These are phyloP conservation scores for Haematococcus lacustris DNA, from an alignment of 139 green algal species.

Conservation along the genomic window DNA sequence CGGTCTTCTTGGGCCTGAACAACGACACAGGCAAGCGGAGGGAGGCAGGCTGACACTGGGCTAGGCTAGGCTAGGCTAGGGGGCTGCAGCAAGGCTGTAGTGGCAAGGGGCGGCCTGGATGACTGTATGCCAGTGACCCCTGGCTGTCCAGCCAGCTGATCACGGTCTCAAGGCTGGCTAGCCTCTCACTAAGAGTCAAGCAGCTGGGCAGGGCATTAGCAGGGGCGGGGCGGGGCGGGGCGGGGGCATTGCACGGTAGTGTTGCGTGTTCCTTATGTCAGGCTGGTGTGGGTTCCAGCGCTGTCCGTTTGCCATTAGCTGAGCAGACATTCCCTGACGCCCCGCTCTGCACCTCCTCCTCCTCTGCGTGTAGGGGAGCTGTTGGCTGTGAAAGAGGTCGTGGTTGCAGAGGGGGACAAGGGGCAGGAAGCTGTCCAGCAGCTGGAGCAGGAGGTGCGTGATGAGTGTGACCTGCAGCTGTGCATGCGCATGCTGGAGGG, in stretches of 20 bases:
- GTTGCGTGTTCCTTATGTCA: no score
- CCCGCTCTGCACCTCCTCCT: background rate
- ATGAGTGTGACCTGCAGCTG: background rate
- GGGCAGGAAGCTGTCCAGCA: constrained; percentile 40
- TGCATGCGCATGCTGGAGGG: background rate
- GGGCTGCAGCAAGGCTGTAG: no score
- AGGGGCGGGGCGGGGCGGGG: no score
- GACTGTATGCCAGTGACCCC: background rate
- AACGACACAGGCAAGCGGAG: constrained; percentile 24
- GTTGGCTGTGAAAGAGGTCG: constrained; percentile 48
- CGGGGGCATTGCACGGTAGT: no score
- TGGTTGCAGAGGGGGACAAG: constrained; percentile 17
- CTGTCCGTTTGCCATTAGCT: no score
- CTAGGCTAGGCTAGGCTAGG: background rate
- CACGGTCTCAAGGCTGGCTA: background rate
- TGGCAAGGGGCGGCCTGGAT: no score
- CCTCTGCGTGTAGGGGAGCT: constrained; percentile 29
- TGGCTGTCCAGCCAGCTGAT: background rate
- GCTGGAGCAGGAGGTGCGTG: constrained; percentile 51
- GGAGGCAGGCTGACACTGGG: background rate
- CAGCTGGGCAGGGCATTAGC: background rate
- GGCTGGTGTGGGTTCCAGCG: no score
- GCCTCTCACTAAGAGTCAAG: background rate
- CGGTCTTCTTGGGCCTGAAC: constrained; percentile 45
- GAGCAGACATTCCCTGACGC: background rate